phyloP scores from a whole-genome alignment of 139 green algal genomes.

The Ulvella scutata region DNA sequence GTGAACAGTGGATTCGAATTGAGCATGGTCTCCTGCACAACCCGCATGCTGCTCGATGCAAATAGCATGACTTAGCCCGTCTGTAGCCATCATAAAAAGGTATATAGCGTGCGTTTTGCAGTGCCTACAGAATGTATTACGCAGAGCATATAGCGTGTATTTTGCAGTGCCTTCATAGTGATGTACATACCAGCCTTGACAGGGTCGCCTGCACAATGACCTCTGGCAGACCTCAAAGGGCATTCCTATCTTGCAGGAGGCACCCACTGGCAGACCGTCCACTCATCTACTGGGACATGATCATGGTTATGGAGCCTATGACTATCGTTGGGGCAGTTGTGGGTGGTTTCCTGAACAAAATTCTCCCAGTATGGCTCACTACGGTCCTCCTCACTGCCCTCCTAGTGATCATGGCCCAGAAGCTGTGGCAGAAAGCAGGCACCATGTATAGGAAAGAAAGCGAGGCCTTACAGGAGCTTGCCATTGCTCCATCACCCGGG shows the following conservation, averaged over 20 bases:
- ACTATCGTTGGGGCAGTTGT: slow-evolving; percentile 41
- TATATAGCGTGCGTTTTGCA: background rate
- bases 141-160: background rate
- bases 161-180: background rate
- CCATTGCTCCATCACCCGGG: too few relatives aligned
- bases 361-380: slow-evolving; percentile 29
- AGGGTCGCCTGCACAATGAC: background rate
- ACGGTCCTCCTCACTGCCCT: slow-evolving; percentile 22
- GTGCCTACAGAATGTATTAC: background rate
- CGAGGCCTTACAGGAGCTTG: too few relatives aligned
- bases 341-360: slow-evolving; percentile 38
- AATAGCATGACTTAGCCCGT: background rate
- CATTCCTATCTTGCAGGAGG: background rate
- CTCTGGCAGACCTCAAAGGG: background rate
- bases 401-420: slow-evolving; percentile 17
- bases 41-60: background rate
- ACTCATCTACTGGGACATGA: slow-evolving; percentile 48
- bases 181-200: background rate
- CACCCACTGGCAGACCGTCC: slow-evolving; percentile 20
- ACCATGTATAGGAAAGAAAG: slow-evolving; percentile 4
- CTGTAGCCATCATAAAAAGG: background rate
- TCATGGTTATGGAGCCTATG: slow-evolving; percentile 47
- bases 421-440: slow-evolving; percentile 11
- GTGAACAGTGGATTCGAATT: background rate
- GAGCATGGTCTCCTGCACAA: background rate